Conservation (phyloP, 495 filamentous ascomycete genomes). For the Aspergillus coremiiformis region DNA sequence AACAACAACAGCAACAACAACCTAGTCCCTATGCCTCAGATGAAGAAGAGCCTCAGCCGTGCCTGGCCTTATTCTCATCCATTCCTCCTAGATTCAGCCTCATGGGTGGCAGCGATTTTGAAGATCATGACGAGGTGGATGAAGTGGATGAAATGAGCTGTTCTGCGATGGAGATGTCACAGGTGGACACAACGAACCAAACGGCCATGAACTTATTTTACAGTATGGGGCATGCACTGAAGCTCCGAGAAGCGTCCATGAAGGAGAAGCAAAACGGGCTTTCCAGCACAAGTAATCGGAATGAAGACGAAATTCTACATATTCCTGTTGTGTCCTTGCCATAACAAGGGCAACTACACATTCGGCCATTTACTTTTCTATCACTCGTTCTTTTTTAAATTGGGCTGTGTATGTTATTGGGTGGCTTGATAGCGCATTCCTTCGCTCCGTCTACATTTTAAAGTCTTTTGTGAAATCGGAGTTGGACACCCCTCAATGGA, state of each 20-base stretch:
- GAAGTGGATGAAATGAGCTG: background rate
- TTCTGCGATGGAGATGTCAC: background rate
- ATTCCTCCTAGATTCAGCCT: constrained; percentile 9
- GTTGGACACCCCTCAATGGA: background rate
- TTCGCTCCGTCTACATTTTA: background rate
- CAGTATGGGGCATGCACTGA: constrained; percentile 23
- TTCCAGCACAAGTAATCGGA: background rate
- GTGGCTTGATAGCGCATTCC: background rate
- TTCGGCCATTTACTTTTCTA: background rate
- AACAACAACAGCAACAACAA: no score
- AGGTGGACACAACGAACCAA: constrained; percentile 15
- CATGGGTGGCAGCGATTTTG: constrained; percentile 9
- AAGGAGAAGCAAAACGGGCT: constrained; percentile 10
- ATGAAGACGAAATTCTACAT: constrained; percentile 20
- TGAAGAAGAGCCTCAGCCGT: constrained; percentile 11
- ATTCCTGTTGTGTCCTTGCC: constrained; percentile 25
- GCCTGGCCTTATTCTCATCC: constrained; percentile 13
- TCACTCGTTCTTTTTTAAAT: background rate
- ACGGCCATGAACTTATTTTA: constrained; percentile 21
- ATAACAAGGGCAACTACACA: constrained; percentile 3
- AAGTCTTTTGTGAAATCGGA: background rate
- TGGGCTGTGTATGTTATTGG: background rate
- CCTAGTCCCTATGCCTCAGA: constrained; percentile 11
- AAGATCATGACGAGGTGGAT: constrained; percentile 7
- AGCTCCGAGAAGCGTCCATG: constrained; percentile 21